A percentile compares a stretch with the other conserved stretches of the same genome.
Conservation (phyloP, 1,284 basidiomycete genomes). For the Fereydounia khargensis region DNA sequence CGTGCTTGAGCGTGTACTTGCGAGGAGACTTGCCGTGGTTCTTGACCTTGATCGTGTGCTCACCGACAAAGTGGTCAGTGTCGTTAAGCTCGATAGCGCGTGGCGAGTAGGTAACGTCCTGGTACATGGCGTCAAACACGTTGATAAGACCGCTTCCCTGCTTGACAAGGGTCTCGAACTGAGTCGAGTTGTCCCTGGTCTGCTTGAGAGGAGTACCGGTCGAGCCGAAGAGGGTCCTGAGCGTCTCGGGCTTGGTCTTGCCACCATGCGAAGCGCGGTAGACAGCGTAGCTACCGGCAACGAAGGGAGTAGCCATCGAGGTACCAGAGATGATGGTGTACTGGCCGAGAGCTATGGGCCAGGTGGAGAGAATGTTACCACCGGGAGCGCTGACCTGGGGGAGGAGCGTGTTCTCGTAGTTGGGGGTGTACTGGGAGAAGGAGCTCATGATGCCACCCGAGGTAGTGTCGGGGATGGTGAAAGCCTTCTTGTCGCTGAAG, state of each 20-base stretch:
- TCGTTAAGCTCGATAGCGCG: constrained; percentile 70
- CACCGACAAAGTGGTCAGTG: constrained; percentile 60
- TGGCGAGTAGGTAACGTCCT: constrained; percentile 63
- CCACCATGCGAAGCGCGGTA: constrained; percentile 64
- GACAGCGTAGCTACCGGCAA: constrained; percentile 68
- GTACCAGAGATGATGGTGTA: constrained; percentile 61
- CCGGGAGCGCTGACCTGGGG: constrained; percentile 67
- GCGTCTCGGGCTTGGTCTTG: constrained; percentile 52
- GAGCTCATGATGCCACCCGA: constrained; percentile 64
- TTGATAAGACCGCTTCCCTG: constrained; percentile 70
- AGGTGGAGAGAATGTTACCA: constrained; percentile 59
- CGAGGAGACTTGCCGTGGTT: constrained; percentile 40
- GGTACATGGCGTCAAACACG: constrained; percentile 66
- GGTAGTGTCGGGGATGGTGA: constrained; percentile 59
- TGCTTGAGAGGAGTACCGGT: constrained; percentile 64
- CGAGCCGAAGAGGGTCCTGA: constrained; percentile 64
- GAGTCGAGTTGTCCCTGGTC: constrained; percentile 61
- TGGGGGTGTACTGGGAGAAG: constrained; percentile 66
- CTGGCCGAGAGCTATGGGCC: constrained; percentile 48
- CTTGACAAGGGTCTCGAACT: constrained; percentile 66
- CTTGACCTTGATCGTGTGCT: constrained; percentile 35
- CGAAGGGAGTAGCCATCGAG: constrained; percentile 59
- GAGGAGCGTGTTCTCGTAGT: constrained; percentile 66
- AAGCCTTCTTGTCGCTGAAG: constrained; percentile 62
- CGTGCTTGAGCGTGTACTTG: constrained; percentile 42